Evolutionary conservation across 2,329 filamentous ascomycete genomes (phyloP).

Genomic region (Alternaria arbusti): DNA sequence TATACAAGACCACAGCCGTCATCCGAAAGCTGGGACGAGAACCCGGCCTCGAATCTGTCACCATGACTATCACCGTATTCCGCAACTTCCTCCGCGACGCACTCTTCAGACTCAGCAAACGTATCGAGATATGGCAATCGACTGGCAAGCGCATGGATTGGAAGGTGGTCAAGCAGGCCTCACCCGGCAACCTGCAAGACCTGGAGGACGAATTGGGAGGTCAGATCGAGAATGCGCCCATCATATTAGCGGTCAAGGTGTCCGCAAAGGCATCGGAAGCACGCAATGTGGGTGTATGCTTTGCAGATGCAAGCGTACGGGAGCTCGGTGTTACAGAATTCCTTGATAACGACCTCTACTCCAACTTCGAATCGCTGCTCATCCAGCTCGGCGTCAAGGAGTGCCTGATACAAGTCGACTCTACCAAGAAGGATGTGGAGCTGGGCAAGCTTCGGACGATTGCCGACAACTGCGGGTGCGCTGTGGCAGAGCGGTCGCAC

Average conservation of each 20-base stretch:
- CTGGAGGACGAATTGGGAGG: slow-evolving; percentile 93
- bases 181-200: slow-evolving; percentile 94
- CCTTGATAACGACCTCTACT: slow-evolving; percentile 97
- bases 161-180: slow-evolving; percentile 88
- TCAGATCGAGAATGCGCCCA: slow-evolving; percentile 86
- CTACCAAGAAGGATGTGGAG: slow-evolving; percentile 83
- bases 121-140: slow-evolving; percentile 88
- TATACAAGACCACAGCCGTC: slow-evolving; percentile 98
- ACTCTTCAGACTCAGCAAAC: slow-evolving; percentile 87
- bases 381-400: slow-evolving; percentile 97
- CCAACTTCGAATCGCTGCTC: slow-evolving; percentile 93
- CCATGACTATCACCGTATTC: slow-evolving; percentile 93
- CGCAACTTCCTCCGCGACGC: slow-evolving; percentile 94
- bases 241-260: slow-evolving; percentile 94
- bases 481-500: slow-evolving; percentile 78
- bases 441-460: slow-evolving; percentile 86
- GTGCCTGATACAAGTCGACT: slow-evolving; percentile 83
- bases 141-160: slow-evolving; percentile 79
- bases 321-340: slow-evolving; percentile 98
- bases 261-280: slow-evolving; percentile 86
- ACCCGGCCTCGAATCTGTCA: slow-evolving; percentile 89
- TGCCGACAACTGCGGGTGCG: slow-evolving; percentile 89
- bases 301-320: slow-evolving; percentile 93
- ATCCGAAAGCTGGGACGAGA: slow-evolving; percentile 86
- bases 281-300: slow-evolving; percentile 90